These are phyloP conservation scores for Penicillium odoratum DNA, from an alignment of 495 filamentous ascomycete species.

Conservation along the genomic window DNA sequence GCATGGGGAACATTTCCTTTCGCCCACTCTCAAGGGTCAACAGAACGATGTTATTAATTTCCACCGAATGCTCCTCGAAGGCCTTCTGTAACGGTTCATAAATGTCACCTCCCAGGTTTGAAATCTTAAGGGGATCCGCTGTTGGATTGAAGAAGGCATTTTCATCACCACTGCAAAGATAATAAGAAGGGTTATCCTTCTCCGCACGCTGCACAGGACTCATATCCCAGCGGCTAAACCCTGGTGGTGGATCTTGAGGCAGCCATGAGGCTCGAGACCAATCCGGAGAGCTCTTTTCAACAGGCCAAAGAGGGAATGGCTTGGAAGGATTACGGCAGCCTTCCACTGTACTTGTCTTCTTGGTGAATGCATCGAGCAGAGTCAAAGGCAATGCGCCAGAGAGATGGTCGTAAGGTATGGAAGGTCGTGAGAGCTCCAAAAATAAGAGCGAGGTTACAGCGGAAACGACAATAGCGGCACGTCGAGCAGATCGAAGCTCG, in stretches of 20 bases:
- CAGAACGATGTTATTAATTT: constrained; percentile 44
- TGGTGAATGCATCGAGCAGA: constrained; percentile 30
- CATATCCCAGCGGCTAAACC: constrained; percentile 32
- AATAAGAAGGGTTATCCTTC: constrained; percentile 23
- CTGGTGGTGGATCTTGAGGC: constrained; percentile 24
- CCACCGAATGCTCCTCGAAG: constrained; percentile 29
- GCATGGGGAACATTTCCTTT: constrained; percentile 48
- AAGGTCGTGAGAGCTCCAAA: constrained; percentile 26
- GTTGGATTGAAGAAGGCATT: constrained; percentile 38
- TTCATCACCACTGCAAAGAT: constrained; percentile 16
- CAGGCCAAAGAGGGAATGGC: constrained; percentile 26
- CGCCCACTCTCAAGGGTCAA: constrained; percentile 48
- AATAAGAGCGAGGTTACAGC: constrained; percentile 25
- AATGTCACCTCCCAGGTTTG: constrained; percentile 39
- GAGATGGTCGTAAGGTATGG: constrained; percentile 36
- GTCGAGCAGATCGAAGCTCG: constrained; percentile 22
- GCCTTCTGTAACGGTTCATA: constrained; percentile 32
- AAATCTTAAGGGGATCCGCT: constrained; percentile 44
- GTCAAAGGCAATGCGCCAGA: constrained; percentile 34
- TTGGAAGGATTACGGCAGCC: constrained; percentile 25
- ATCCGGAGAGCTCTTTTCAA: constrained; percentile 10
- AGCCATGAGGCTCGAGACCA: constrained; percentile 32
- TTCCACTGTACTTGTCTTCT: constrained; percentile 19
- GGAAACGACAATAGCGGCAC: constrained; percentile 17
- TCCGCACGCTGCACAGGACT: constrained; percentile 17